A percentile compares a stretch with the other conserved stretches of the same genome.
Conservation (phyloP, 441 rosid species). For the Aquilaria agallochum region DNA sequence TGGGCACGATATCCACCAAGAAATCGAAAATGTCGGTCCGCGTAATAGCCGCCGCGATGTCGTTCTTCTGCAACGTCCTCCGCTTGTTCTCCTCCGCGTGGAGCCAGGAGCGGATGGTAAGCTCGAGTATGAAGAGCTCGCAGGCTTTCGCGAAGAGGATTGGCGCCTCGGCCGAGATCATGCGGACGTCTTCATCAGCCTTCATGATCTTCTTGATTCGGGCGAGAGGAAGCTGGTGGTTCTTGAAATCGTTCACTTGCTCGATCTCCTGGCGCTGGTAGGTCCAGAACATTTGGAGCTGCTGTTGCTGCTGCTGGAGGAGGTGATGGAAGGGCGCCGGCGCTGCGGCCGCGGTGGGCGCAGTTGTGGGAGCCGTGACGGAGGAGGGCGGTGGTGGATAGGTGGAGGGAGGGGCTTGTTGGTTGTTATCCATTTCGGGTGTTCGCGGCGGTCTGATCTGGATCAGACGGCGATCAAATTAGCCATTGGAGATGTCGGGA, state of each 20-base stretch:
- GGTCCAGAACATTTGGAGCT: slow-evolving; percentile 90
- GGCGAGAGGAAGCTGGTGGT: slow-evolving; percentile 94
- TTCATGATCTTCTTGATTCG: slow-evolving; percentile 98
- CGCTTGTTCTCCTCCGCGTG: slow-evolving; percentile 98
- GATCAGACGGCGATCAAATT: background rate
- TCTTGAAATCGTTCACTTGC: slow-evolving; percentile 90
- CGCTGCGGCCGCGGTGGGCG: slow-evolving; percentile 24
- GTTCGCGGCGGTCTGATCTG: background rate
- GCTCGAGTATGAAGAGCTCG: slow-evolving; percentile 95
- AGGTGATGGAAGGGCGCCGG: slow-evolving; percentile 64
- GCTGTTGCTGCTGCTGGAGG: slow-evolving; percentile 92
- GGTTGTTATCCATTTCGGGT: slow-evolving; percentile 52
- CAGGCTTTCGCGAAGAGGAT: slow-evolving; percentile 93
- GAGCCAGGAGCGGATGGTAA: slow-evolving; percentile 96
- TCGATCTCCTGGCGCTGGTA: slow-evolving; percentile 92
- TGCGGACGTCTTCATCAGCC: slow-evolving; percentile 97
- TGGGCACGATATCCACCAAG: slow-evolving; percentile 86
- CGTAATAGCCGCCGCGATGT: slow-evolving; percentile 92
- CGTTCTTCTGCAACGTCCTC: slow-evolving; percentile 93
- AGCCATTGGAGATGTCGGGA: background rate
- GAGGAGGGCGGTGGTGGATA: slow-evolving; percentile 31
- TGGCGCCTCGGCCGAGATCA: slow-evolving; percentile 99
- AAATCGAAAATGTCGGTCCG: slow-evolving; percentile 94
- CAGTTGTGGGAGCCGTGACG: slow-evolving; percentile 19
- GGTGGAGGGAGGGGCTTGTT: slow-evolving; percentile 45